These are phyloP conservation scores for Asterionellopsis glacialis DNA, from an alignment of 108 stramenopile species.

Conservation along the genomic window DNA sequence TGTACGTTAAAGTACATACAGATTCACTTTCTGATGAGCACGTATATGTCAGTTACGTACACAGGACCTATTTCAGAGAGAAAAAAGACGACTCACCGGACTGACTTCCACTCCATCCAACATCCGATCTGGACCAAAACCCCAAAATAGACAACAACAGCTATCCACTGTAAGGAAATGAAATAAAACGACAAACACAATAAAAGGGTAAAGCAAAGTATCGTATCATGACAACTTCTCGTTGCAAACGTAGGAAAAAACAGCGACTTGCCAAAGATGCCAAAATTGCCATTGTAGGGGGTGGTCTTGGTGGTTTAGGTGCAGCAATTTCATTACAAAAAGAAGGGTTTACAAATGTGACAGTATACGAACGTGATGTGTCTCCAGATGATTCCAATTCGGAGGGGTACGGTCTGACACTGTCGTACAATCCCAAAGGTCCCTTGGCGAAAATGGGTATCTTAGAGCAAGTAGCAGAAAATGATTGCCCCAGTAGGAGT, in stretches of 20 bases:
- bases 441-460: constrained; percentile 61
- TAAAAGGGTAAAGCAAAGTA: no score
- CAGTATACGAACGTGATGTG: constrained; percentile 63
- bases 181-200: no score
- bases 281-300: constrained; percentile 65
- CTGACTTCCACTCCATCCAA: no score
- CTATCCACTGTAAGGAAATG: neutral
- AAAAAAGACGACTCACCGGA: no score
- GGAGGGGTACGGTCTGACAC: constrained; percentile 84
- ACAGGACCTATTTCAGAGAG: no score
- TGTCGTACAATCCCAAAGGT: constrained; percentile 77
- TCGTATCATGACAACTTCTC: constrained; percentile 6
- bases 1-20: no score
- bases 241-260: constrained; percentile 31
- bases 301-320: constrained; percentile 61
- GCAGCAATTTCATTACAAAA: constrained; percentile 47
- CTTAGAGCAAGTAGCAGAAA: constrained; percentile 57
- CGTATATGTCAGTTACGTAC: no score
- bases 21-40: no score
- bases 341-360: constrained; percentile 40
- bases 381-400: constrained; percentile 24
- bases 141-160: neutral
- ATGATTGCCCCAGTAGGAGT: constrained; percentile 76
- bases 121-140: no score
- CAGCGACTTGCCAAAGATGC: constrained; percentile 56